Evolutionary conservation across 202 grass and related monocot species (phyloP).

Genomic region (Brachypodium distachyon): DNA sequence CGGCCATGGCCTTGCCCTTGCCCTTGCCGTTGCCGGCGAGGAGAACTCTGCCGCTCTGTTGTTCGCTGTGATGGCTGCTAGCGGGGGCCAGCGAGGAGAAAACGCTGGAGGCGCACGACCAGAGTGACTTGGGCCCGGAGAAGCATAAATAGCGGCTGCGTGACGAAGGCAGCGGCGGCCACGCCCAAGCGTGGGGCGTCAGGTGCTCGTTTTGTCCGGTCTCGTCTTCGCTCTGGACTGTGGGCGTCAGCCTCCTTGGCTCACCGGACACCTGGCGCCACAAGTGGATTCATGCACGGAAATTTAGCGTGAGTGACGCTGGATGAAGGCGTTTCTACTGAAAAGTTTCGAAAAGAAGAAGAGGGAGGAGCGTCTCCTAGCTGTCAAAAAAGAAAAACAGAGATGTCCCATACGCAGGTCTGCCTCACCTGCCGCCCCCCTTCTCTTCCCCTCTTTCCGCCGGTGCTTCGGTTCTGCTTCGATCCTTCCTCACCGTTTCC

Average conservation of each 20-base stretch:
- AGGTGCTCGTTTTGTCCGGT: background rate
- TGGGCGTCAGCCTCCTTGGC: background rate
- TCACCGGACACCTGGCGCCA: background rate
- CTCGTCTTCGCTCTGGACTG: background rate
- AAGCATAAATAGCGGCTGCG: constrained; percentile 26
- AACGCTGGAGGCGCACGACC: background rate
- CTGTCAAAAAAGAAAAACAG: too few species aligned
- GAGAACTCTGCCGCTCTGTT: background rate
- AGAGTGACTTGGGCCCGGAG: background rate
- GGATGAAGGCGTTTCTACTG: too few species aligned
- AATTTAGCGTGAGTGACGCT: background rate
- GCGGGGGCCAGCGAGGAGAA: constrained; percentile 4
- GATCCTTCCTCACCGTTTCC: too few species aligned
- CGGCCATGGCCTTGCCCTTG: constrained; percentile 34
- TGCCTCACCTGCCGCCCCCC: too few species aligned
- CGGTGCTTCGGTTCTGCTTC: too few species aligned
- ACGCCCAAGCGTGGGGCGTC: constrained; percentile 18
- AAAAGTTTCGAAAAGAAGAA: too few species aligned
- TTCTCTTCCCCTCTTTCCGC: too few species aligned
- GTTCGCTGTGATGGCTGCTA: background rate
- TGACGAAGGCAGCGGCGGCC: background rate
- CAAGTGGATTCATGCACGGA: background rate
- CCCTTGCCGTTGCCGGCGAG: background rate
- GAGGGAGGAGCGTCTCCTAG: too few species aligned
- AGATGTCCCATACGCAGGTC: too few species aligned